phyloP scores from a whole-genome alignment of 106 monocot species.

The Vanilla planifolia region DNA sequence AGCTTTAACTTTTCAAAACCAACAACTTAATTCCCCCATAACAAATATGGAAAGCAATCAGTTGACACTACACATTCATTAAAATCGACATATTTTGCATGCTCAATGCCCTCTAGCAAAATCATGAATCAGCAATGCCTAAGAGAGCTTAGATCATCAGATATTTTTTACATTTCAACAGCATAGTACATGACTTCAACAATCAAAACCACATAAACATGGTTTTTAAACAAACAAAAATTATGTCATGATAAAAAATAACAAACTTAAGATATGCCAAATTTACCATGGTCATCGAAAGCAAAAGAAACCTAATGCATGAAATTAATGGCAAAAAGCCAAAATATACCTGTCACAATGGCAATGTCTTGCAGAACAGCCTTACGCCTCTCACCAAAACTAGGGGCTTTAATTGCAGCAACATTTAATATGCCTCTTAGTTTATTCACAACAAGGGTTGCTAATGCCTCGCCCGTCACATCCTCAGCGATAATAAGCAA shows the following conservation, averaged over 20 bases:
- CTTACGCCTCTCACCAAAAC: constrained; percentile 76
- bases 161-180: no score
- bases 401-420: constrained; percentile 76
- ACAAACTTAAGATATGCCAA: no score
- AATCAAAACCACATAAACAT: no score
- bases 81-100: no score
- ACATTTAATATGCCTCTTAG: constrained; percentile 69
- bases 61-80: neutral
- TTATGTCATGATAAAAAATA: no score
- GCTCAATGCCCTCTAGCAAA: no score
- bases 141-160: no score
- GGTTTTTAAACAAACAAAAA: no score
- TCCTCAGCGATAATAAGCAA: constrained; percentile 73
- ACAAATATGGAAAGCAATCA: neutral
- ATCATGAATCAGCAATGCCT: no score
- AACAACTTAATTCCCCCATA: neutral
- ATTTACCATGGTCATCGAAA: no score
- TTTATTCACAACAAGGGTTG: constrained; percentile 80
- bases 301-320: no score
- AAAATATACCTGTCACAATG: constrained; percentile 53
- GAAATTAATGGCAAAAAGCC: constrained; percentile 1
- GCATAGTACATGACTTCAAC: no score
- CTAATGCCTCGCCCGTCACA: constrained; percentile 69
- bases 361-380: constrained; percentile 81
- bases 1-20: neutral